phyloP scores from a whole-genome alignment of 2,329 filamentous ascomycete genomes.

The Cytospora mali region DNA sequence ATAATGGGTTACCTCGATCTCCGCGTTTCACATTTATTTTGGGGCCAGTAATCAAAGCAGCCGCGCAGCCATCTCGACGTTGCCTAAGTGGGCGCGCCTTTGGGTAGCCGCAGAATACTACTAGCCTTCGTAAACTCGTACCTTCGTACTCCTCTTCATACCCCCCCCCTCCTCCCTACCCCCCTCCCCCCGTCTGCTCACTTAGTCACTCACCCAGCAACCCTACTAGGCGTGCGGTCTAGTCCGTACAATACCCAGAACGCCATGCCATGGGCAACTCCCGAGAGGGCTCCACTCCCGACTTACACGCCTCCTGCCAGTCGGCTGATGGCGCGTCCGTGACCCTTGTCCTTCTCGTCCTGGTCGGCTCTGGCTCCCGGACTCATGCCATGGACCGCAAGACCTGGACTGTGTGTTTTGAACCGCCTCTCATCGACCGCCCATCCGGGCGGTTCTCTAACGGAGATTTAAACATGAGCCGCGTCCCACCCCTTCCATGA shows the following conservation, averaged over 20 bases:
- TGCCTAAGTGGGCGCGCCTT: slow-evolving; percentile 15
- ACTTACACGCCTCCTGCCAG: slow-evolving; percentile 25
- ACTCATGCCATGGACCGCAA: slow-evolving; percentile 20
- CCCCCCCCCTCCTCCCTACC: neutral
- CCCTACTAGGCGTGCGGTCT: slow-evolving; percentile 15
- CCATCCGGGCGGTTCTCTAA: slow-evolving; percentile 26
- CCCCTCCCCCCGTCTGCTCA: neutral
- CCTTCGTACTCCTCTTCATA: slow-evolving; percentile 1
- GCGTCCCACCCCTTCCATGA: slow-evolving; percentile 19
- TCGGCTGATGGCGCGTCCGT: slow-evolving; percentile 28
- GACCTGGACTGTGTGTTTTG: slow-evolving; percentile 25
- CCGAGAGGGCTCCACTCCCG: slow-evolving; percentile 23
- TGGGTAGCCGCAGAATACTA: slow-evolving; percentile 23
- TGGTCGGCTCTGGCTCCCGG: slow-evolving; percentile 27
- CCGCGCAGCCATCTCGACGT: slow-evolving; percentile 25
- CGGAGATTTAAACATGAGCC: slow-evolving; percentile 29
- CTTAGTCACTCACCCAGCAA: neutral
- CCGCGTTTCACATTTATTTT: slow-evolving; percentile 27
- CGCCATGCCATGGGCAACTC: slow-evolving; percentile 21
- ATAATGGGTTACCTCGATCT: slow-evolving; percentile 23
- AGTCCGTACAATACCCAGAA: slow-evolving; percentile 3
- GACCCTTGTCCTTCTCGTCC: slow-evolving; percentile 11
- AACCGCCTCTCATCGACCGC: slow-evolving; percentile 25
- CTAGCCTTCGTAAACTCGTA: slow-evolving; percentile 18
- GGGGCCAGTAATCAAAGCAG: slow-evolving; percentile 24